phyloP scores from a whole-genome alignment of 768 basidiomycete genomes.

The Phanerochaete sordida region DNA sequence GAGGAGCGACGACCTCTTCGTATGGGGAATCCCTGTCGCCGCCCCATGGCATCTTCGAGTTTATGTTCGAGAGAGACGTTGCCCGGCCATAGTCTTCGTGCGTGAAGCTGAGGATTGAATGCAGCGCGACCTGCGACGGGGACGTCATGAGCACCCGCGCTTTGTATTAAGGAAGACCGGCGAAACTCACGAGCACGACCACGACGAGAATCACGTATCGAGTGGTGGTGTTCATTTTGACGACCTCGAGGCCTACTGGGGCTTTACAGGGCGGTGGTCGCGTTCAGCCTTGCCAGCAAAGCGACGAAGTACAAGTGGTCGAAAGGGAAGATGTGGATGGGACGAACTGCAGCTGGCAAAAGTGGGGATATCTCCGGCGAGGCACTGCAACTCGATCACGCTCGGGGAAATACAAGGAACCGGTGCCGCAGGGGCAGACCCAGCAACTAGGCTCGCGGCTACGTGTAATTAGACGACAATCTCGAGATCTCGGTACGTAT shows the following conservation, averaged over 20 bases:
- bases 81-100: constrained; percentile 61
- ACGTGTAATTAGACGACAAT: neutral
- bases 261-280: neutral
- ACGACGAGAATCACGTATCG: constrained; percentile 26
- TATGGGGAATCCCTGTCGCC: neutral
- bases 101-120: constrained; percentile 64
- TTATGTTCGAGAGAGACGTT: constrained; percentile 45
- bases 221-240: constrained; percentile 25
- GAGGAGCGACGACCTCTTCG: neutral
- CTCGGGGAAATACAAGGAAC: neutral
- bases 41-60: constrained; percentile 27
- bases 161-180: neutral
- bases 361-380: neutral
- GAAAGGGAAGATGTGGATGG: neutral
- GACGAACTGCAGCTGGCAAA: neutral
- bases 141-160: neutral
- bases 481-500: no score
- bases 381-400: neutral
- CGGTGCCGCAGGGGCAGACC: neutral
- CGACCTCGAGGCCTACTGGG: neutral
- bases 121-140: constrained; percentile 29
- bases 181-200: constrained; percentile 25
- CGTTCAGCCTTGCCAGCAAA: neutral
- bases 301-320: neutral
- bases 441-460: neutral